Evolutionary conservation across 352 stramenopile species (phyloP), one percentile per base, ranked within the genome.

Genomic region (Phytophthora cajani): DNA sequence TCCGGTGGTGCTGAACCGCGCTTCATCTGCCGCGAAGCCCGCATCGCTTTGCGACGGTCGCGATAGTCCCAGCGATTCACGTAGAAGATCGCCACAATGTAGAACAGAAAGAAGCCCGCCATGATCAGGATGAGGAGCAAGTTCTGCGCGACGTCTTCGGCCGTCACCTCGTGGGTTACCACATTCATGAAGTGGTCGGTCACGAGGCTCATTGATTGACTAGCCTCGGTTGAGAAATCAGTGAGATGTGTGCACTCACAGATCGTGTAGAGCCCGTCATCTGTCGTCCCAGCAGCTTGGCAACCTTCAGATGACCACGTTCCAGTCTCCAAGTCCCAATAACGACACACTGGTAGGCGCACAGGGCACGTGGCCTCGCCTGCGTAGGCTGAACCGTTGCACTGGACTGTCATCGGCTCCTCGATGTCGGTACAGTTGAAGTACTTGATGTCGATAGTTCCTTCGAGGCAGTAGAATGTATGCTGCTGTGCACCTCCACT

Each of bases 161-260:
- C 16, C 11, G 85, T 93, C 42, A 90, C 82, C 9, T 85, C 56
- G 62, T 87, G 76, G 2, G 73, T 81, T 3, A 93, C 53, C 27
- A 90, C 83, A 32, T 81, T 80, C 27, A 81, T 80, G 55, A 93
- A 90, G 54, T 93, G 82, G 56, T 81, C 71, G 0, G 77, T 79
- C 10, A 93, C 82, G 11, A 85, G 68, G 25, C 74, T 77, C 14
- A 91, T 36, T 2, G 85, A 87, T 38, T 91, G 67, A n/a, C 79
- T 71, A 5, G 92, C 79, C 67, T 93, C 71, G 0, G 85, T 89
- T 4, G 80, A 82, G 36, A 93, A 93, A 55, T 93, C 85, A 0
- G 85, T 93, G 40, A 93, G 69, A 69, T 93, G 85, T 16, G 75
- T 88, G 62, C 85, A 93, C 52, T 88, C 78, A 53, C 85, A 93